phyloP scores from a whole-genome alignment of 148 eudicot species.

The Fagopyrum esculentum region DNA sequence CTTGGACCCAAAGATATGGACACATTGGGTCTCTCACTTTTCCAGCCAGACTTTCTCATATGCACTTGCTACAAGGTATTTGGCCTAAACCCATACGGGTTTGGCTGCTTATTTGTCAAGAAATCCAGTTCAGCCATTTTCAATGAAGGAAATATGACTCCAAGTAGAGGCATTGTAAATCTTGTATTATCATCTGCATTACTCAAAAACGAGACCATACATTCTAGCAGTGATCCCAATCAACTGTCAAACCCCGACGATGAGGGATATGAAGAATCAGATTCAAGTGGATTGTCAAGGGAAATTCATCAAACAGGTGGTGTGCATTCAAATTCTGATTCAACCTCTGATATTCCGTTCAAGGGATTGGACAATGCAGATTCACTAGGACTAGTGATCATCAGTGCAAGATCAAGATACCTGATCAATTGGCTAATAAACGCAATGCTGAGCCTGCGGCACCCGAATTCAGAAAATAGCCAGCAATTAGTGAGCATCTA shows the following conservation, averaged over 20 bases:
- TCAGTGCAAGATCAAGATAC: slow-evolving; percentile 64
- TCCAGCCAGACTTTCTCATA: slow-evolving; percentile 73
- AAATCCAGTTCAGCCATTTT: slow-evolving; percentile 52
- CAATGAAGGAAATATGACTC: slow-evolving; percentile 42
- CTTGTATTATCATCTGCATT: not conserved
- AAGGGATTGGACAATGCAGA: slow-evolving; percentile 83
- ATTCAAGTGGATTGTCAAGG: not conserved
- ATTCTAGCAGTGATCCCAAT: slow-evolving; percentile 13
- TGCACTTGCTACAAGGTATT: slow-evolving; percentile 93
- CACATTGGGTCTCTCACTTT: slow-evolving; percentile 76
- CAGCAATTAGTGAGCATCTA: slow-evolving; percentile 63
- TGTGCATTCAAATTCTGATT: not conserved
- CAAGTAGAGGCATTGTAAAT: slow-evolving; percentile 41
- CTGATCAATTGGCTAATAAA: slow-evolving; percentile 84
- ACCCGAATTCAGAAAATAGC: slow-evolving; percentile 53
- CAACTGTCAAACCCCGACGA: slow-evolving; percentile 6
- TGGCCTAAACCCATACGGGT: slow-evolving; percentile 90
- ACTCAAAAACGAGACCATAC: slow-evolving; percentile 10
- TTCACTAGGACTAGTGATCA: slow-evolving; percentile 51
- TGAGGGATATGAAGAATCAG: slow-evolving; percentile 17
- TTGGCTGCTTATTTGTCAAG: slow-evolving; percentile 86
- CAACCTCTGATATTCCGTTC: slow-evolving; percentile 18
- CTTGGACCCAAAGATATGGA: slow-evolving; percentile 96
- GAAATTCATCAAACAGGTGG: slow-evolving; percentile 8
- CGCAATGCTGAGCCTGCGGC: slow-evolving; percentile 67